These are phyloP conservation scores for Populus trichocarpa DNA, from an alignment of 441 rosid species.

Conservation along the genomic window DNA sequence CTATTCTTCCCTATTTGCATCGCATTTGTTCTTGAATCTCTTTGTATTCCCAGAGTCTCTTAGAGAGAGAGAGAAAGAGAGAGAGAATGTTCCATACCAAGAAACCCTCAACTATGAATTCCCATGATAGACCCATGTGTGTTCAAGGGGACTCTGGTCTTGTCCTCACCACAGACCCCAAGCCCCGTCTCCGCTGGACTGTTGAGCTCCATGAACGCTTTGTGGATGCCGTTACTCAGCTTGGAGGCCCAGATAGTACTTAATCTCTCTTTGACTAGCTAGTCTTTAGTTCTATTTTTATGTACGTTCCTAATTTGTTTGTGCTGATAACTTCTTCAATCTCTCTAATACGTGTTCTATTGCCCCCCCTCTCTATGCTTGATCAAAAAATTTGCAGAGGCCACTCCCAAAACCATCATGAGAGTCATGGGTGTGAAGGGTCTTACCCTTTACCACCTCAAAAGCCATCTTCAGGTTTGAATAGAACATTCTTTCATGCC, in stretches of 20 bases:
- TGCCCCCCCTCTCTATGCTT: not conserved
- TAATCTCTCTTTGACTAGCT: not conserved
- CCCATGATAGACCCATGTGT: constrained; percentile 88
- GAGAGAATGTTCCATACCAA: constrained; percentile 89
- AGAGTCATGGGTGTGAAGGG: constrained; percentile 99
- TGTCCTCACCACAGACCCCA: constrained; percentile 98
- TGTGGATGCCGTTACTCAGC: constrained; percentile 98
- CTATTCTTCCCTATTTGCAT: constrained; percentile 78
- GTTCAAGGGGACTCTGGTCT: constrained; percentile 99
- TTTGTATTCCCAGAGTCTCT: constrained; percentile 28
- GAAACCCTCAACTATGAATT: constrained; percentile 90
- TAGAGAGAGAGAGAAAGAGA: constrained; percentile 32
- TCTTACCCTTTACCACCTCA: constrained; percentile 99
- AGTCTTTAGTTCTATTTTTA: not conserved
- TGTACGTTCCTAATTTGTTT: not conserved
- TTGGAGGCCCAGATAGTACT: constrained; percentile 98
- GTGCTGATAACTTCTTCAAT: not conserved
- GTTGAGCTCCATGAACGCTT: constrained; percentile 98
- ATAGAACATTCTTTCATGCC: constrained; percentile 25
- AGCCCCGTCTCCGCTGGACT: constrained; percentile 99
- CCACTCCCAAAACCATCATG: constrained; percentile 99
- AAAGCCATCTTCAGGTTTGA: constrained; percentile 99
- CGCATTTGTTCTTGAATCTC: constrained; percentile 88
- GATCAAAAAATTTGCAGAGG: constrained; percentile 47
- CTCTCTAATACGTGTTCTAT: not conserved